These are phyloP conservation scores for Austroboletus eburneus DNA, from an alignment of 768 basidiomycete species.

Conservation along the genomic window DNA sequence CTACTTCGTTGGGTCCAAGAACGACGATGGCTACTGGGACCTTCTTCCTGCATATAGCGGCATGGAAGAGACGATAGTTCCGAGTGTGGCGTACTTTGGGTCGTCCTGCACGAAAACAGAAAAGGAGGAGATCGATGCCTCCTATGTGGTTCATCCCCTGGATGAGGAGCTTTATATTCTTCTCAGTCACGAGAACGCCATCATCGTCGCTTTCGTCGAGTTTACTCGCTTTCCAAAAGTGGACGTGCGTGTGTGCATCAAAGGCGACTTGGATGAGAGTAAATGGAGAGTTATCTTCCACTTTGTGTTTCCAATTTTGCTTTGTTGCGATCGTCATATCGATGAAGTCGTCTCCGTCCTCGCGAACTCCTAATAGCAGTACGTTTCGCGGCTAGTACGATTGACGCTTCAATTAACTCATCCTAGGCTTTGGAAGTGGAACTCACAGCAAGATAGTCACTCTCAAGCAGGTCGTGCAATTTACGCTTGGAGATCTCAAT, in stretches of 20 bases:
- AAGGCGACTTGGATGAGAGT: slow-evolving; percentile 3
- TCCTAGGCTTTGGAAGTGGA: not conserved
- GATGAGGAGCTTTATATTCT: slow-evolving; percentile 13
- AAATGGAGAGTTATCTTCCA: not conserved
- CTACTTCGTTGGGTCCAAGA: slow-evolving; percentile 29
- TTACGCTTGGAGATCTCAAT: slow-evolving; percentile 8
- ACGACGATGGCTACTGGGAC: slow-evolving; percentile 29
- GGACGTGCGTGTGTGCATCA: slow-evolving; percentile 10
- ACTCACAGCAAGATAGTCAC: slow-evolving; percentile 12
- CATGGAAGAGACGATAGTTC: slow-evolving; percentile 30
- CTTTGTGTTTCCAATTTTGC: not conserved
- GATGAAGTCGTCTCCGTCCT: not conserved
- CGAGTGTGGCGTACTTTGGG: slow-evolving; percentile 13
- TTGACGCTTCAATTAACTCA: not conserved
- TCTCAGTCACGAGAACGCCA: slow-evolving; percentile 9
- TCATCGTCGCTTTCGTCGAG: slow-evolving; percentile 14
- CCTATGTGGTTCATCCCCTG: slow-evolving; percentile 11
- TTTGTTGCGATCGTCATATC: not conserved
- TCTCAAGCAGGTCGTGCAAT: slow-evolving; percentile 9
- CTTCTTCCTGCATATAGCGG: slow-evolving; percentile 28
- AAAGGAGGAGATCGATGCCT: slow-evolving; percentile 23
- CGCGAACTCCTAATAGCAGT: too few species aligned
- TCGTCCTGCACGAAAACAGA: slow-evolving; percentile 27
- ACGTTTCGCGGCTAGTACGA: too few species aligned
- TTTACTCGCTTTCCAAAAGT: slow-evolving; percentile 13